phyloP scores from a whole-genome alignment of 208 protist species.

The Trypanosoma boissoni region DNA sequence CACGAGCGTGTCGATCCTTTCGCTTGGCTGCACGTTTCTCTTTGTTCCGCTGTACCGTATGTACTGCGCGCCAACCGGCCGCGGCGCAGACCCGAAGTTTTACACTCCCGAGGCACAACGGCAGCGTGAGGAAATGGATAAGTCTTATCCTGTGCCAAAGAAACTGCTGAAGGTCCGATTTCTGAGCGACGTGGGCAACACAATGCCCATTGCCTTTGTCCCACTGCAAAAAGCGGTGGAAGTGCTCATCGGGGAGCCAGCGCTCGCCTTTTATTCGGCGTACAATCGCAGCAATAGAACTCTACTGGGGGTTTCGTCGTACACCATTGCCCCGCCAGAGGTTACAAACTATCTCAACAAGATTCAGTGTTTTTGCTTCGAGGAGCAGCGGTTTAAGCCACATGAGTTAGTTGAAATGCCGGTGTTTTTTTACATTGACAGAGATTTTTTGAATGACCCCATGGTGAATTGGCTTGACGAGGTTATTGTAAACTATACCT shows the following conservation, averaged over 20 bases:
- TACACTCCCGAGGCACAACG: slow-evolving; percentile 72
- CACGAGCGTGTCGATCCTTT: slow-evolving; percentile 69
- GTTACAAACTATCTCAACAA: slow-evolving; percentile 96
- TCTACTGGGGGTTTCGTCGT: slow-evolving; percentile 85
- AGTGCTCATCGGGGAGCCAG: slow-evolving; percentile 87
- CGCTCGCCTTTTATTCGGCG: slow-evolving; percentile 86
- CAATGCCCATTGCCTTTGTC: slow-evolving; percentile 91
- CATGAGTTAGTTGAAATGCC: slow-evolving; percentile 96
- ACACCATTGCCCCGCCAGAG: slow-evolving; percentile 86
- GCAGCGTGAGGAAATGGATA: slow-evolving; percentile 62
- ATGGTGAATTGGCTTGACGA: slow-evolving; percentile 85
- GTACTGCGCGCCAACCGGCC: slow-evolving; percentile 82
- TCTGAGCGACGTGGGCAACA: slow-evolving; percentile 82
- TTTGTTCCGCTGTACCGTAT: slow-evolving; percentile 88
- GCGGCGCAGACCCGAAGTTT: slow-evolving; percentile 81
- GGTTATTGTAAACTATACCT: slow-evolving; percentile 90
- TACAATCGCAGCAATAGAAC: slow-evolving; percentile 90
- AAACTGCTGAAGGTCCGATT: slow-evolving; percentile 86
- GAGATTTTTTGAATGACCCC: slow-evolving; percentile 91
- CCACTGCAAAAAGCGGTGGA: slow-evolving; percentile 88
- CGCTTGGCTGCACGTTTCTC: slow-evolving; percentile 83
- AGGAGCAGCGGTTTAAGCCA: slow-evolving; percentile 94
- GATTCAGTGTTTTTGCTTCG: slow-evolving; percentile 98
- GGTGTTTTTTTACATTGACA: slow-evolving; percentile 97
- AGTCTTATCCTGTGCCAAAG: slow-evolving; percentile 66